Base-by-base conservation (phyloP, 2,329 filamentous ascomycete genomes). In the Neonectria coccinea region DNA sequence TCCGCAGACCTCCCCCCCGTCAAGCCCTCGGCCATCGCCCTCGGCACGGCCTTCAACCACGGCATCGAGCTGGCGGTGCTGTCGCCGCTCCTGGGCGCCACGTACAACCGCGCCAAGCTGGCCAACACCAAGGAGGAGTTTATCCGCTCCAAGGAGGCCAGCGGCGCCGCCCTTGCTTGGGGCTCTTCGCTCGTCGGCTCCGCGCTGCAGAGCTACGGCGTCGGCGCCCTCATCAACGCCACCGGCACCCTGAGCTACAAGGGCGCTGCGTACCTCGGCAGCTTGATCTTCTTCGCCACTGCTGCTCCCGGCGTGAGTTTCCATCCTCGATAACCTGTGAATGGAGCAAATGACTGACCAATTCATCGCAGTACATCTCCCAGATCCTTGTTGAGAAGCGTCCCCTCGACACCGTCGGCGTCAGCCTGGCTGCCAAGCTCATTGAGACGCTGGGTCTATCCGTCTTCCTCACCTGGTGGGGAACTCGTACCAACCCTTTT, bases 51-150 rank as follows among this genome's bases (percentile, higher is more conserved):
- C 81, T 99, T 97, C 90, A 97, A 92, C 87, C 95, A 99, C 84
- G 90, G 91, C 75, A 87, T 93, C 76, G 96, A 96, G 77, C 90
- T 96, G 70, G 94, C 92, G 68, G 89, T 98, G 74, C 88, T 98
- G 68, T 88, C 89, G 65, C 95, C 95, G 68, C 84, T 98, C 81
- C 97, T 98, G 80, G 95, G 96, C 78, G 91, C 97, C 77, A 95
- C 93, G 77, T 97, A 97, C 88, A 91, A 94, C 83, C 92, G 93
- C 74, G 94, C 95, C 73, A 94, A 97, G 87, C 84, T 88, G 66
- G 89, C 95, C 80, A 95, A 97, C 89, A 92, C 91, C 77, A 97
- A 96, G 85, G 94, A 98, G 84, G 95, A 98, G 84, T 98, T 97
- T 84, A 83, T 97, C 82, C 91, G 91, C 81, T 97, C 93, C 74